Conservation (phyloP, 1,139 yeast genomes). For the Meyerozyma athensensis region DNA sequence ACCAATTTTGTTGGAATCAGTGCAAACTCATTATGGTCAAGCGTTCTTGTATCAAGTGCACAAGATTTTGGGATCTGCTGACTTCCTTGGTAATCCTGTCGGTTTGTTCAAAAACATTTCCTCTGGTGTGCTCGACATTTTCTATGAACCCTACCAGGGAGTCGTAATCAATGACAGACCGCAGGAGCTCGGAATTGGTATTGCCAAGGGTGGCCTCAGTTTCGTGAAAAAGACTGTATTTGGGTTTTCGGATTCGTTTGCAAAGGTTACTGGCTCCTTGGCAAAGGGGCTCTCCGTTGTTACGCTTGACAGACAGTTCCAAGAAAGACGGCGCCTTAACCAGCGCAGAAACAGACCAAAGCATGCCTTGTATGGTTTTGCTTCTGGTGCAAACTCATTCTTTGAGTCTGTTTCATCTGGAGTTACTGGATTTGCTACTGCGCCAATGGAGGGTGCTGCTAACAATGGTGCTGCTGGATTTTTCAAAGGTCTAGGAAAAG, state of each 20-base stretch:
- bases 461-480: slow-evolving; percentile 88
- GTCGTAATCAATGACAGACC: slow-evolving; percentile 92
- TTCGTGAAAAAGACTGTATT: slow-evolving; percentile 92
- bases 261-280: slow-evolving; percentile 88
- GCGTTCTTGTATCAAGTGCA: slow-evolving; percentile 90
- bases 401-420: slow-evolving; percentile 87
- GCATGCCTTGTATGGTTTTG: slow-evolving; percentile 84
- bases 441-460: slow-evolving; percentile 86
- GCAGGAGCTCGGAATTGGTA: slow-evolving; percentile 88
- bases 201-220: slow-evolving; percentile 94
- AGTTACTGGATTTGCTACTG: slow-evolving; percentile 81
- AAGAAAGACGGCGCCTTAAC: slow-evolving; percentile 69
- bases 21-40: slow-evolving; percentile 85
- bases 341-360: slow-evolving; percentile 76
- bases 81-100: slow-evolving; percentile 93
- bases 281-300: slow-evolving; percentile 93
- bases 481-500: slow-evolving; percentile 89
- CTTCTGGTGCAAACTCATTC: slow-evolving; percentile 85
- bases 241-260: slow-evolving; percentile 90
- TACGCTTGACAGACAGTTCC: slow-evolving; percentile 82
- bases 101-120: slow-evolving; percentile 90
- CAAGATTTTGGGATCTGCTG: slow-evolving; percentile 93
- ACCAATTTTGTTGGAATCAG: slow-evolving; percentile 65
- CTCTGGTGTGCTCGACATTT: slow-evolving; percentile 93
- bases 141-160: slow-evolving; percentile 97